Evolutionary conservation across 139 green algal species (phyloP), one percentile per base, ranked within the genome.

Genomic region (Chlamydomonas incerta): DNA sequence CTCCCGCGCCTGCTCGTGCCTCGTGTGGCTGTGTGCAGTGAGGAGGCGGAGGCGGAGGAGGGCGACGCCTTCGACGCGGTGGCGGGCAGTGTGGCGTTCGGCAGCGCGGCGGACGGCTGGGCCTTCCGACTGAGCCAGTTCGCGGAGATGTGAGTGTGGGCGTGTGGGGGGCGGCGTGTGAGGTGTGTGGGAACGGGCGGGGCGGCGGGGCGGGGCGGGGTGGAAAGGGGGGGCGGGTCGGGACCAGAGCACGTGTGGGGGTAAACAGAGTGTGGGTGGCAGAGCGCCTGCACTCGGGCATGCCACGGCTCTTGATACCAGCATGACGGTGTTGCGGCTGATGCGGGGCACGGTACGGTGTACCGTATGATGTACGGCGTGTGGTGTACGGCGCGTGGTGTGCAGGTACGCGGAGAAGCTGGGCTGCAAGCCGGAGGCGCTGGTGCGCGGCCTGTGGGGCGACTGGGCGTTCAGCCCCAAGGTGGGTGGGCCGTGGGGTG

Each of bases 31-130:
- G 55, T 50, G 57, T 8, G 24, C 35, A 15, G 69, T 57, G 71
- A 46, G 62, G 69, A 88, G 37, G 69, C 87, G 57, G 60, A 80
- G 81, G 68, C 82, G 73, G 52, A 75, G 72, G 72, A 50, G 63
- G 90, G 92, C 57, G 93, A 97, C 66, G 80, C 77, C 5, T 96
- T 96, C 68, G 72, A 88, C 31, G 95, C 96, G 0, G 89, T 92
- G 20, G 92, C 95, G 62, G 96, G 98, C 80, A 99, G 99, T 87
- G 98, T 99, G 1, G 96, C 91, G 0, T 99, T 99, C 92, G 97
- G 92, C 3, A 95, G 86, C 74, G 98, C 98, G 17, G 87, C 93
- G 58, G 98, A 99, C 82, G 98, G 98, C 66, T 99, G 97, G 97
- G 97, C 92, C 4, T 99, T 99, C 89, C 77, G 81, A 8, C 80